Conservation (phyloP, 805 yeast species). For the Pichia rugopelliculosa region DNA sequence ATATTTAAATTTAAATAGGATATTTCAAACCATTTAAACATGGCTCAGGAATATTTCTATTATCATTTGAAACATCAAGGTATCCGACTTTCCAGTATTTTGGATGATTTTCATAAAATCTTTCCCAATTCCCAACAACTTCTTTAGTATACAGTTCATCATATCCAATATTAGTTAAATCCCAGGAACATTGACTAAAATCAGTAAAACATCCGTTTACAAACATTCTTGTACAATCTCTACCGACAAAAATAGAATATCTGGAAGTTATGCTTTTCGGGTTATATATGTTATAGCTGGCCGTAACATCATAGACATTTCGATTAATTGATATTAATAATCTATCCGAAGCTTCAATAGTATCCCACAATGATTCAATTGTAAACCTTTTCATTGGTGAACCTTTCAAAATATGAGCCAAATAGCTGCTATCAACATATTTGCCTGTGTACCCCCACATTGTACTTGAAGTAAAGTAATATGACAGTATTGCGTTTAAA, state of each 20-base stretch:
- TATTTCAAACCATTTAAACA: slow-evolving; percentile 6
- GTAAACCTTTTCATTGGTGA: slow-evolving; percentile 30
- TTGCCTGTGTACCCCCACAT: slow-evolving; percentile 58
- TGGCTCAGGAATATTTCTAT: neutral
- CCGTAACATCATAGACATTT: slow-evolving; percentile 55
- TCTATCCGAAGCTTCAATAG: neutral
- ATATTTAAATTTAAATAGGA: neutral
- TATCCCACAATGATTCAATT: slow-evolving; percentile 34
- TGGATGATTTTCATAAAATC: slow-evolving; percentile 35
- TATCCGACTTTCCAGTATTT: slow-evolving; percentile 59
- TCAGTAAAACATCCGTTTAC: slow-evolving; percentile 61
- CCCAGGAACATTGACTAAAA: slow-evolving; percentile 53
- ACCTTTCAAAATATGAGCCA: slow-evolving; percentile 15
- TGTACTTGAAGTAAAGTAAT: slow-evolving; percentile 47
- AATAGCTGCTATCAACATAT: slow-evolving; percentile 38
- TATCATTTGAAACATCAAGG: slow-evolving; percentile 26
- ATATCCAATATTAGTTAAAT: slow-evolving; percentile 51
- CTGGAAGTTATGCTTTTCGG: slow-evolving; percentile 31
- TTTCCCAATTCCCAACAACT: slow-evolving; percentile 42
- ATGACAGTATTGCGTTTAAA: slow-evolving; percentile 43
- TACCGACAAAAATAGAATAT: slow-evolving; percentile 53
- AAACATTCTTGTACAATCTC: slow-evolving; percentile 61
- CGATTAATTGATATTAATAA: slow-evolving; percentile 56
- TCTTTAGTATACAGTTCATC: slow-evolving; percentile 30
- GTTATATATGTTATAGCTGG: slow-evolving; percentile 45